Conservation (phyloP, 768 basidiomycete species). For the Ephemerocybe angulata region DNA sequence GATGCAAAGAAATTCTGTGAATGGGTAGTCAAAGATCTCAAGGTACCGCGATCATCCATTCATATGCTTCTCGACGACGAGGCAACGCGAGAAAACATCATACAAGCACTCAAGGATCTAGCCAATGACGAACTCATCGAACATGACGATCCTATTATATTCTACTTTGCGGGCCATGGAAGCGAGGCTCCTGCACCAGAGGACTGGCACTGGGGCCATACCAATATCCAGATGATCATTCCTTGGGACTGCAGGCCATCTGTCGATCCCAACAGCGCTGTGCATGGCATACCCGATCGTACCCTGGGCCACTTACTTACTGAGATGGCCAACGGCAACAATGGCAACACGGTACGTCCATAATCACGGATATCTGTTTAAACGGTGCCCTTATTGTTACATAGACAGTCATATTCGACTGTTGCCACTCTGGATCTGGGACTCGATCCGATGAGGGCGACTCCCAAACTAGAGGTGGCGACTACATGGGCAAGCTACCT, state of each 20-base stretch:
- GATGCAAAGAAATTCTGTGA: conserved; percentile 52
- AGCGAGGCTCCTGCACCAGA: conserved; percentile 44
- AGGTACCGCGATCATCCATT: conserved; percentile 37
- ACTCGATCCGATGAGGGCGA: conserved; percentile 1
- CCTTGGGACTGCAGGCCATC: conserved; percentile 51
- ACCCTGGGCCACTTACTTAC: conserved; percentile 11
- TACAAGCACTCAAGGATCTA: conserved; percentile 52
- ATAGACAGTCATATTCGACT: conserved; percentile 19
- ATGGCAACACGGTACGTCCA: conserved; percentile 16
- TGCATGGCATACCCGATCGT: conserved; percentile 13
- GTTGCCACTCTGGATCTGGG: conserved; percentile 14
- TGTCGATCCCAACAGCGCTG: too few species aligned
- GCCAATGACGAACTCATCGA: conserved; percentile 49
- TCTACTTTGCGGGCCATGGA: conserved; percentile 67
- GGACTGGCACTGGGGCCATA: conserved; percentile 42
- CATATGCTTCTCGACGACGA: conserved; percentile 47
- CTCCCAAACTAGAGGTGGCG: background rate
- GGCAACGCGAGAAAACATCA: conserved; percentile 46
- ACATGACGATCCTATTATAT: conserved; percentile 51
- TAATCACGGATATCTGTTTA: background rate
- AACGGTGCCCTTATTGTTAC: background rate
- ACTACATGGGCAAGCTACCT: background rate
- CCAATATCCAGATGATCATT: conserved; percentile 51
- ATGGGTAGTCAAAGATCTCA: conserved; percentile 49
- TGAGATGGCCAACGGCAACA: conserved; percentile 9